Conservation (phyloP, 78 protist species). For the Tieghemostelium lacteum region DNA sequence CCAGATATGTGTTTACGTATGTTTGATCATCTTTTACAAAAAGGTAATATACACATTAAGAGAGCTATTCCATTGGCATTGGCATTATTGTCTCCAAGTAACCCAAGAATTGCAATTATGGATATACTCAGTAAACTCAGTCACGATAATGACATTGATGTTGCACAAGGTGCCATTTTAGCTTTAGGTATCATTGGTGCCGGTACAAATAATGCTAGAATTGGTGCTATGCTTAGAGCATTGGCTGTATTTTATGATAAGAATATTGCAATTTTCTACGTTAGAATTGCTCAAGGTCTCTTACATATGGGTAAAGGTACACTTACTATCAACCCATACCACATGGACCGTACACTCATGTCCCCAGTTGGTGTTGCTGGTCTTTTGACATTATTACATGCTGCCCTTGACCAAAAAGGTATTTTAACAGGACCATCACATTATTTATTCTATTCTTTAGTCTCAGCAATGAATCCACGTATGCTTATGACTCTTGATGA, state of each 20-base stretch:
- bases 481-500: constrained; percentile 94
- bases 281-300: constrained; percentile 95
- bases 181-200: constrained; percentile 92
- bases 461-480: constrained; percentile 93
- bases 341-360: constrained; percentile 90
- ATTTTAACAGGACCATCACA: constrained; percentile 90
- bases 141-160: constrained; percentile 95
- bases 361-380: constrained; percentile 89
- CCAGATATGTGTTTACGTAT: constrained; percentile 94
- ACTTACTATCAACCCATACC: constrained; percentile 90
- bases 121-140: constrained; percentile 93
- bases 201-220: constrained; percentile 98
- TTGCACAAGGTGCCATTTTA: constrained; percentile 90
- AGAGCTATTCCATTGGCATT: constrained; percentile 97
- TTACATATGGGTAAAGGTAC: constrained; percentile 98
- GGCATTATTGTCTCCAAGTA: constrained; percentile 91
- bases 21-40: constrained; percentile 94
- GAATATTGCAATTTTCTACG: constrained; percentile 86
- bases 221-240: constrained; percentile 92
- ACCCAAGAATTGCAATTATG: constrained; percentile 89
- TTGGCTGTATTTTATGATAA: constrained; percentile 90
- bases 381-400: constrained; percentile 84
- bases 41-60: constrained; percentile 76
- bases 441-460: constrained; percentile 91
- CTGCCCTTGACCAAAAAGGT: constrained; percentile 90